Base-by-base conservation (phyloP, 2,329 filamentous ascomycete species). In the Xylariaceae sp. region DNA sequence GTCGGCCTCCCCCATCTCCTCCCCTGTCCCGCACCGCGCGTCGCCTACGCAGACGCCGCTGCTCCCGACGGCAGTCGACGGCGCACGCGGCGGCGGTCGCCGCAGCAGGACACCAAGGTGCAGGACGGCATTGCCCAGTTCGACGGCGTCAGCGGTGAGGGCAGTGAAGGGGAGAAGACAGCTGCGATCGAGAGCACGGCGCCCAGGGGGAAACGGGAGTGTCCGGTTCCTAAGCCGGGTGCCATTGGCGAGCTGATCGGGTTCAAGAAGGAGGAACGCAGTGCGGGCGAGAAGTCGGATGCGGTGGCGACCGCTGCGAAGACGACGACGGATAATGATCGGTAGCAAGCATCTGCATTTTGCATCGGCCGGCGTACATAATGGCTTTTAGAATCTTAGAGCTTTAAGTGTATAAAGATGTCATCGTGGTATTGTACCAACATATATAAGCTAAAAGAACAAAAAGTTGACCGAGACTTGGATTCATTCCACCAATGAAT, bases 151-250 rank as follows among this genome's bases (percentile, higher is more conserved):
- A 34, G 34, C 10, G 17, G 48, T 10, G 48, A 74, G 61, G 9
- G 35, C 13, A 51, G 53, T 7, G 35, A 11, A 39, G 23, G 10
- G 34, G 30, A 9, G 1, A 57, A 37, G 10, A n/a, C 17, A n/a
- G 8, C 35, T 2, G 18, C 56, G 35, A 44, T 59, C 13, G 52
- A 39, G 8, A 61, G 59, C 44, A 64, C 64, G 37, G 56, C 56
- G n/a, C 59, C 63, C 65, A 78, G 77, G 56, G 70, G 75, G 51
- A 80, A 80, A 70, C 82, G 90, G 68, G 90, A 95, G 72, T 99
- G 94, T 71, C 94, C 94, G 0, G 86, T 99, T 10, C 94, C 94
- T 4, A 97, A 97, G 75, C 93, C 94, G 0, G 92, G 92, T 2
- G 76, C 92, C 39, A 76, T 96, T 51, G 90, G 89, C 10, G 83